Evolutionary conservation across 306 rosid genomes (phyloP), one percentile per base, ranked within the genome.

Genomic region (Oemleria cerasiformis): DNA sequence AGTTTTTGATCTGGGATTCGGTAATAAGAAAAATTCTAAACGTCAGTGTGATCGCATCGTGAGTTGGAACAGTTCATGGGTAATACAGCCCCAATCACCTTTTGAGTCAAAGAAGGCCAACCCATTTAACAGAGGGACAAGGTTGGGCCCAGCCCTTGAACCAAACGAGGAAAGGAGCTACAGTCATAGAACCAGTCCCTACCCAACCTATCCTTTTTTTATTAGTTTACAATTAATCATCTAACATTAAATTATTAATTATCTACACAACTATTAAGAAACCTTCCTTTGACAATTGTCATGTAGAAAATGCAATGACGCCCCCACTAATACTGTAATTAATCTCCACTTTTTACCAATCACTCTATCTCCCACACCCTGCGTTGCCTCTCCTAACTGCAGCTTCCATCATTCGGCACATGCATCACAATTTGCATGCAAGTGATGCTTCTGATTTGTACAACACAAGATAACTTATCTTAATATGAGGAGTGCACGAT

Each of bases 251-350:
- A 7, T 14, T 13, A 48, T 12, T 48, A 48, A 13, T 48, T 48
- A 48, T 48, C 58, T 53, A 53, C 58, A 53, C 58, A n/a, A n/a
- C 58, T n/a, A 53, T 53, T n/a, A 19, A 53, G 58, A 19, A 53
- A 53, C n/a, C 53, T 53, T 2, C 30, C 2, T 5, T 53, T 2
- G 2, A n/a, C 13, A 17, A 53, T 53, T 19, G 1, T 53, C 8
- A 53, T 53, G 21, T 8, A 53, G 19, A 53, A 53, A 8, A 19
- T 8, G 21, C 19, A 5, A 19, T n/a, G 0, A 9, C 8, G 6
- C 1, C 8, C 19, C 30, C 58, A n/a, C 19, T 53, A n/a, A 53
- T 23, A 53, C 9, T 7, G 58, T 53, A 53, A 53, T n/a, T 8
- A 53, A 53, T n/a, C 58, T 53, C 30, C 13, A 53, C 30, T 9